phyloP scores from a whole-genome alignment of 805 yeast genomes.

The Barnettozyma populi region DNA sequence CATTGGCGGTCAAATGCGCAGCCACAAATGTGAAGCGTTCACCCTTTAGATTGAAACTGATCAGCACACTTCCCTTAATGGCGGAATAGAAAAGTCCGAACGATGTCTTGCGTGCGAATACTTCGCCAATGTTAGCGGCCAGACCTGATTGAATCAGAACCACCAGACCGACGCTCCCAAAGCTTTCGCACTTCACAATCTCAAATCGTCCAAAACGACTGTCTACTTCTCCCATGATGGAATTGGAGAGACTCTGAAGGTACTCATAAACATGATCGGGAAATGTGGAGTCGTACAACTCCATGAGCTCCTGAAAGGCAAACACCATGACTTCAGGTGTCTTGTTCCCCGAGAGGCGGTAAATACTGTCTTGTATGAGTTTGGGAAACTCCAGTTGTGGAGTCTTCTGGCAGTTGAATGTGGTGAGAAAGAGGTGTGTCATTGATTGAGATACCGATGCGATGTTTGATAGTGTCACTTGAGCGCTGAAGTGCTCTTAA shows the following conservation, averaged over 20 bases:
- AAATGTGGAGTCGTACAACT: constrained; percentile 50
- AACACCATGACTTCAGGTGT: constrained; percentile 47
- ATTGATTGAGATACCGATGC: background rate
- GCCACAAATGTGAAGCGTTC: constrained; percentile 51
- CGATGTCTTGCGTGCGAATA: constrained; percentile 29
- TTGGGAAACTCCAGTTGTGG: constrained; percentile 20
- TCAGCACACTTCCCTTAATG: constrained; percentile 70
- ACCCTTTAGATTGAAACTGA: constrained; percentile 37
- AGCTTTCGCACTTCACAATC: constrained; percentile 37
- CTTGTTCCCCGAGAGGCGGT: background rate
- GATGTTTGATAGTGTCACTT: background rate
- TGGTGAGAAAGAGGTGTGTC: constrained; percentile 22
- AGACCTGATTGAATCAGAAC: background rate
- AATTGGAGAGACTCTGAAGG: constrained; percentile 32
- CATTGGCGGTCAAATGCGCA: constrained; percentile 76
- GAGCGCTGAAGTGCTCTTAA: too few relatives aligned
- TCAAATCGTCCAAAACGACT: constrained; percentile 33
- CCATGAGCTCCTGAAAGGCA: constrained; percentile 62
- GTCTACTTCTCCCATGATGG: constrained; percentile 32
- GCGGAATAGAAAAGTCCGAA: constrained; percentile 59
- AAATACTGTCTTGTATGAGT: background rate
- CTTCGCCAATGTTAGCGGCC: constrained; percentile 7
- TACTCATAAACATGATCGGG: constrained; percentile 31
- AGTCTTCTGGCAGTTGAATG: constrained; percentile 58
- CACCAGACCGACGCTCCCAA: constrained; percentile 50